phyloP scores from a whole-genome alignment of 1,139 yeast genomes.

The Saccharomyces hybrid region DNA sequence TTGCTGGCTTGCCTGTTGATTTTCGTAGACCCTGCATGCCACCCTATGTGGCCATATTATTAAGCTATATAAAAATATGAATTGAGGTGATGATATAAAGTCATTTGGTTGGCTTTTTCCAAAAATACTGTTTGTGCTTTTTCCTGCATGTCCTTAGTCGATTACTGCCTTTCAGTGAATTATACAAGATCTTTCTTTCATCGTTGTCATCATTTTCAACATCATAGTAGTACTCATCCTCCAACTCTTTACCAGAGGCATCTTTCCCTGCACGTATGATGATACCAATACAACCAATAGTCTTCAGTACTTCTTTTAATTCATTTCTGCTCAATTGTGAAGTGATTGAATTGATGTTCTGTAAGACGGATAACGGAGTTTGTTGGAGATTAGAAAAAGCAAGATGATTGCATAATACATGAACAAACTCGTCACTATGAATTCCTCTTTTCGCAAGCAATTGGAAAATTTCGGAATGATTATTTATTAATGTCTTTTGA shows the following conservation, averaged over 20 bases:
- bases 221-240: slow-evolving; percentile 80
- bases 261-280: slow-evolving; percentile 80
- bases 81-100: slow-evolving; percentile 4
- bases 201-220: slow-evolving; percentile 67
- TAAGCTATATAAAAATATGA: neutral
- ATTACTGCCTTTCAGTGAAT: slow-evolving; percentile 63
- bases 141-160: slow-evolving; percentile 78
- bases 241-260: slow-evolving; percentile 86
- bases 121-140: slow-evolving; percentile 79
- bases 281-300: slow-evolving; percentile 55
- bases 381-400: slow-evolving; percentile 81
- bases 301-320: slow-evolving; percentile 34
- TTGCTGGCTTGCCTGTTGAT: neutral
- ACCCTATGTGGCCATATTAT: neutral
- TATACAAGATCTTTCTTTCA: slow-evolving; percentile 58
- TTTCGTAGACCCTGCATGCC: neutral
- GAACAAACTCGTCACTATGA: slow-evolving; percentile 38
- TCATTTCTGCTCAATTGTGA: slow-evolving; percentile 39
- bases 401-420: slow-evolving; percentile 66
- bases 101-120: slow-evolving; percentile 51
- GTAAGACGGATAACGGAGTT: slow-evolving; percentile 64
- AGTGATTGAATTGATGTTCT: slow-evolving; percentile 46
- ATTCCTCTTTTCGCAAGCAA: slow-evolving; percentile 3
- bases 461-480: neutral
- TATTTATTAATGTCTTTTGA: neutral